Percentiles rank a stretch among this genome's conserved stretches.
phyloP scores from a whole-genome alignment of 805 yeast species.

The Yarrowia bubula region DNA sequence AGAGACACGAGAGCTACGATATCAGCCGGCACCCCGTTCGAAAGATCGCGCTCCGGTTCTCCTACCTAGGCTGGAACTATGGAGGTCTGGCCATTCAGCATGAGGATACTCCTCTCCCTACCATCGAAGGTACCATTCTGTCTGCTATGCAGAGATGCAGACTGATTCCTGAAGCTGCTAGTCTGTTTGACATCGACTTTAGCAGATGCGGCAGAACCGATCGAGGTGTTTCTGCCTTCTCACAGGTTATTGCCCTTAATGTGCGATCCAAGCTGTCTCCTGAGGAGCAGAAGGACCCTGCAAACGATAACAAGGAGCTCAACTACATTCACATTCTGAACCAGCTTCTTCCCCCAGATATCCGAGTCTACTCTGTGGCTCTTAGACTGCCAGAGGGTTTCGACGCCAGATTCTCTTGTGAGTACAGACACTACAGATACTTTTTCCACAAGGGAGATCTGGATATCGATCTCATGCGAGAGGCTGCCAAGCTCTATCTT shows the following conservation, averaged over 20 bases:
- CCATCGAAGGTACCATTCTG: conserved; percentile 76
- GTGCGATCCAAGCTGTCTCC: conserved; percentile 65
- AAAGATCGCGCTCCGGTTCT: conserved; percentile 74
- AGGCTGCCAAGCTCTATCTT: conserved; percentile 59
- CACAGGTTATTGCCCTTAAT: conserved; percentile 80
- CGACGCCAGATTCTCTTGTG: conserved; percentile 91
- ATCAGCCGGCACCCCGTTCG: conserved; percentile 62
- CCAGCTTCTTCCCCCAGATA: conserved; percentile 74
- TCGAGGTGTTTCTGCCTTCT: conserved; percentile 95
- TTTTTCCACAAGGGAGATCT: conserved; percentile 52
- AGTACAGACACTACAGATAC: conserved; percentile 81
- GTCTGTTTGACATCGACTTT: conserved; percentile 53
- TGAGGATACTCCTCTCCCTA: conserved; percentile 71
- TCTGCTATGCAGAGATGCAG: conserved; percentile 57
- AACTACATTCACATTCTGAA: conserved; percentile 76
- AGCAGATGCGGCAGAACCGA: conserved; percentile 95
- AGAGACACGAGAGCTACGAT: conserved; percentile 53
- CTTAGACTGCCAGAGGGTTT: conserved; percentile 78
- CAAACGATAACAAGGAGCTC: conserved; percentile 63
- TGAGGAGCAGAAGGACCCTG: conserved; percentile 60
- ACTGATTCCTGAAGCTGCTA: neutral
- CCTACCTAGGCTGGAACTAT: conserved; percentile 90
- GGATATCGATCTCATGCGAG: conserved; percentile 63
- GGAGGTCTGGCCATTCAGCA: conserved; percentile 81
- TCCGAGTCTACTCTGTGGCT: conserved; percentile 76